Evolutionary conservation across 1,284 basidiomycete genomes (phyloP), one percentile per base, ranked within the genome.

Genomic region (Austroboletus olivaceoglutinosus): DNA sequence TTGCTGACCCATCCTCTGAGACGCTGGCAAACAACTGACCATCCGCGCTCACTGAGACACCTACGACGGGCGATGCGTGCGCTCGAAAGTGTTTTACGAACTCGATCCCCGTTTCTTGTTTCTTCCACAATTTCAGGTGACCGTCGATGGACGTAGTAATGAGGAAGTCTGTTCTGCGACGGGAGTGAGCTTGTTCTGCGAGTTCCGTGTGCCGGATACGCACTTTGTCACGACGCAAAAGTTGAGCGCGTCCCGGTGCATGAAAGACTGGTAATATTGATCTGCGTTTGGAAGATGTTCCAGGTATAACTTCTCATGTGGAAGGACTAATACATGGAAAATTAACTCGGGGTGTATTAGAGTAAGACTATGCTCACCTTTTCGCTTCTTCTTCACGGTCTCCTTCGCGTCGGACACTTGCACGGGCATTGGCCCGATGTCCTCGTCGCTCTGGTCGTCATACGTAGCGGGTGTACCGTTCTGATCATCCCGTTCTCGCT

Each of bases 121-220:
- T 99, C 77, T 98, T 98, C 97, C 97, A 99, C 25, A 99, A 76
- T 70, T 99, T 99, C 61, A 99, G 74, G 70, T 96, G 91, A 1
- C 97, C 97, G 64, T 99, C 96, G 12, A 94, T 71, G 2, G 94
- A 98, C 1, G 95, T 94, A 2, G 97, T 99, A 52, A 99, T 81
- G 47, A 98, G 67, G 63, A 98, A 99, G 57, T 93, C 86, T 5
- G 93, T 95, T 63, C 93, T 95, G 60, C 13, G 27, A 46, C 1
- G 13, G 25, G 11, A 30, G 15, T 43, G 34, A 51, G 48, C 51
- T 22, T 27, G n/a, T 1, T 6, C 10, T 3, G 8, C 13, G 27
- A 21, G 13, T 18, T 29, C 15, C n/a, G 13, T 27, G 22, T 18
- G 33, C 29, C 25, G 30, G 22, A 43, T 5, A 68, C 82, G 53